Evolutionary conservation across 306 rosid genomes (phyloP).

Genomic region (Delonix regia): DNA sequence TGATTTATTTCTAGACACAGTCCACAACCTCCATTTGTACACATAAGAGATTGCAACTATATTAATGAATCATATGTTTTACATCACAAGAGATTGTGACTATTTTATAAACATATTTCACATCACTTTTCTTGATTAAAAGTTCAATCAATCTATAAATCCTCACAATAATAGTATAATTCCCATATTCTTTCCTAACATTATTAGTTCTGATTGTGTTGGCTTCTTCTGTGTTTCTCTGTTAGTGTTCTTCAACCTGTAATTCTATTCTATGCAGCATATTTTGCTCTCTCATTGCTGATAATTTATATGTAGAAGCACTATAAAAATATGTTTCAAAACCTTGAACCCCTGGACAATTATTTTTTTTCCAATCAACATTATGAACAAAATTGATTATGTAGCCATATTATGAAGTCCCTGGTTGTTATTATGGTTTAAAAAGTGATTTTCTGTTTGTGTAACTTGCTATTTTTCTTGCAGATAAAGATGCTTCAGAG

Average conservation of each 20-base stretch:
- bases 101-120: background rate
- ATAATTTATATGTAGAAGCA: background rate
- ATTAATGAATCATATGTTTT: background rate
- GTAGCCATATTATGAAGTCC: background rate
- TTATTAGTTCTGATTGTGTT: background rate
- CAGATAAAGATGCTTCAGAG: background rate
- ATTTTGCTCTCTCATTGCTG: slow-evolving; percentile 15
- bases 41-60: background rate
- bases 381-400: background rate
- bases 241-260: background rate
- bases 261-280: slow-evolving; percentile 17
- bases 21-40: background rate
- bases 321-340: background rate
- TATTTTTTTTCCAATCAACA: background rate
- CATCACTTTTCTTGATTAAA: background rate
- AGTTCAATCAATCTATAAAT: background rate
- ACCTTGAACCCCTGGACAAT: background rate
- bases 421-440: background rate
- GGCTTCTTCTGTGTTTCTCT: background rate
- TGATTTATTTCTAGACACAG: slow-evolving; percentile 19
- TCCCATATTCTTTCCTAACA: background rate
- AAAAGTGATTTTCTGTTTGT: background rate
- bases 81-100: background rate
- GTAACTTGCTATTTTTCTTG: background rate
- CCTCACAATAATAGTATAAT: background rate